Conservation (phyloP, 1,139 yeast species). For the Magnusiomyces paraingens region DNA sequence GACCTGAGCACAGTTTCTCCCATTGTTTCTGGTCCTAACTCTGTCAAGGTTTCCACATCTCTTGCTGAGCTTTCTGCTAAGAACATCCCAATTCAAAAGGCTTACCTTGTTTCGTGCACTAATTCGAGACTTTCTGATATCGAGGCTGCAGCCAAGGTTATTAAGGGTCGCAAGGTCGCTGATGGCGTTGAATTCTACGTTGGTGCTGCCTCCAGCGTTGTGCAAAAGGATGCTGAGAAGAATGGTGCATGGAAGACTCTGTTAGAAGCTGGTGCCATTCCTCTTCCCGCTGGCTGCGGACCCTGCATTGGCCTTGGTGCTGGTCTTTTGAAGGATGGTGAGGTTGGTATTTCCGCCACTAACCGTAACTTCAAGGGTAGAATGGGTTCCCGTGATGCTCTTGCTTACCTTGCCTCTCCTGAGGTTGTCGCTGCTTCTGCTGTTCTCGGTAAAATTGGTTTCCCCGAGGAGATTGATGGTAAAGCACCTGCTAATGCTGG, state of each 20-base stretch:
- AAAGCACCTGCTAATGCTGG: conserved; percentile 41
- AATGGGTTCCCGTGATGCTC: conserved; percentile 96
- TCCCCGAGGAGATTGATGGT: conserved; percentile 80
- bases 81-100: conserved; percentile 78
- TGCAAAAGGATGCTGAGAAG: conserved; percentile 86
- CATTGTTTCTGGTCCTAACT: conserved; percentile 91
- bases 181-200: conserved; percentile 89
- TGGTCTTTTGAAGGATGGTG: conserved; percentile 89
- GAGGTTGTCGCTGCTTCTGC: conserved; percentile 99
- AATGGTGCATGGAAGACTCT: conserved; percentile 89
- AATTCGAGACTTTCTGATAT: conserved; percentile 90
- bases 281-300: conserved; percentile 98
- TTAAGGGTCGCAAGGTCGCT: conserved; percentile 75
- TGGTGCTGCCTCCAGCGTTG: conserved; percentile 94
- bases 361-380: conserved; percentile 98
- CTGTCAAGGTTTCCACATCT: conserved; percentile 84
- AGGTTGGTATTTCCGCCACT: conserved; percentile 96
- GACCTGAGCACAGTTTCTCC: conserved; percentile 87
- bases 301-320: conserved; percentile 98
- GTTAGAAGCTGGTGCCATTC: conserved; percentile 86
- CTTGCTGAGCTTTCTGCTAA: conserved; percentile 66
- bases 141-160: conserved; percentile 86
- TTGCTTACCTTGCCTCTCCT: conserved; percentile 94
- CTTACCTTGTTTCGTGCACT: conserved; percentile 96
- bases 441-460: conserved; percentile 83